phyloP scores from a whole-genome alignment of 2,329 filamentous ascomycete genomes.

The Didymella sp. region DNA sequence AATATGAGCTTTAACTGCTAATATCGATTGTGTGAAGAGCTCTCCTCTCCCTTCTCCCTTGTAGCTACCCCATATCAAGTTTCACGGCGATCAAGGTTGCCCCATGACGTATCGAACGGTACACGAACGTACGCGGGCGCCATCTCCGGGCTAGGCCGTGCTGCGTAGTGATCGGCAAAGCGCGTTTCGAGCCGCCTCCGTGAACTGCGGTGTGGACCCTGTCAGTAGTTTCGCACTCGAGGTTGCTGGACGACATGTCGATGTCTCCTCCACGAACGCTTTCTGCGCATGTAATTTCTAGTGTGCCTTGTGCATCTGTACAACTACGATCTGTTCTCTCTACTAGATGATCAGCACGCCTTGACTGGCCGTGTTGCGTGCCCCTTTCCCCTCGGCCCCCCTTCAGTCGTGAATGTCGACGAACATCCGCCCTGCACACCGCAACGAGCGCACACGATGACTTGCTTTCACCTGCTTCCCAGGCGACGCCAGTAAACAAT shows the following conservation, averaged over 20 bases:
- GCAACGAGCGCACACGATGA: conserved; percentile 36
- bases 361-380: conserved; percentile 15
- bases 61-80: conserved; percentile 19
- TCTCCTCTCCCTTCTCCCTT: conserved; percentile 1
- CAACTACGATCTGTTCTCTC: neutral
- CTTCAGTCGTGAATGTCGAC: conserved; percentile 28
- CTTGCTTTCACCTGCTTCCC: conserved; percentile 33
- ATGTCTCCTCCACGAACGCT: conserved; percentile 8
- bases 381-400: conserved; percentile 12
- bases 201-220: conserved; percentile 25
- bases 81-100: conserved; percentile 20
- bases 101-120: conserved; percentile 26
- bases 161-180: conserved; percentile 20
- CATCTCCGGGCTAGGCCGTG: conserved; percentile 23
- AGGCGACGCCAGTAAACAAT: conserved; percentile 21
- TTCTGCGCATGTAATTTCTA: conserved; percentile 6
- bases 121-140: conserved; percentile 20
- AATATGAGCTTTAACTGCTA: neutral
- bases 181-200: conserved; percentile 6
- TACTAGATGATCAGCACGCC: conserved; percentile 3
- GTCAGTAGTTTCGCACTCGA: conserved; percentile 29
- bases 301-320: conserved; percentile 2
- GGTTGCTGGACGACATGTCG: conserved; percentile 16
- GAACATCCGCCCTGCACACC: conserved; percentile 25
- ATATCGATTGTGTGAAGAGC: neutral